These are phyloP conservation scores for Purpureocillium takamizusanense DNA, from an alignment of 2,329 filamentous ascomycete species.

Conservation along the genomic window DNA sequence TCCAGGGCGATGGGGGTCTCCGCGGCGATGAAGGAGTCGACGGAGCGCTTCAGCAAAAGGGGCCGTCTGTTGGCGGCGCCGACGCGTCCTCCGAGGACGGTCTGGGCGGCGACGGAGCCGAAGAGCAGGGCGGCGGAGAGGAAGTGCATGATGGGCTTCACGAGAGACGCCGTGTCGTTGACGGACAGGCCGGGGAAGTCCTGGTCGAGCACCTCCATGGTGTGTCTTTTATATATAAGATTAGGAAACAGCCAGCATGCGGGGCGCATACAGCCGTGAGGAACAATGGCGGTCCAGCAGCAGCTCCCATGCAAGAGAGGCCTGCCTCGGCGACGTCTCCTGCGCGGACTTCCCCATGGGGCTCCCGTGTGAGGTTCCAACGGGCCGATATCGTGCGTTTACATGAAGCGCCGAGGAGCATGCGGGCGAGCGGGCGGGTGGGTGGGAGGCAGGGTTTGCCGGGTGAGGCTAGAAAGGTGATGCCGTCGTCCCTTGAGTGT, in stretches of 20 bases:
- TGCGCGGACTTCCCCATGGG: no score
- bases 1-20: constrained; percentile 42
- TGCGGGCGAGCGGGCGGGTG: no score
- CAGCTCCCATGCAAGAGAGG: no score
- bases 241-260: neutral
- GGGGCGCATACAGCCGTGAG: neutral
- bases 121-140: constrained; percentile 40
- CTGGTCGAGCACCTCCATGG: constrained; percentile 15
- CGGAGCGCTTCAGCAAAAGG: constrained; percentile 34
- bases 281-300: no score
- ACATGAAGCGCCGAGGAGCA: no score
- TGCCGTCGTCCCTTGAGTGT: no score
- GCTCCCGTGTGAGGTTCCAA: no score
- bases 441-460: no score
- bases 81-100: constrained; percentile 39
- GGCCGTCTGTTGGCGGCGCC: constrained; percentile 11
- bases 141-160: constrained; percentile 39
- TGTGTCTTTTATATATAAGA: constrained; percentile 2
- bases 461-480: no score
- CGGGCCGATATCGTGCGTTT: no score
- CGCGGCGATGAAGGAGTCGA: constrained; percentile 43
- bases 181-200: constrained; percentile 14
- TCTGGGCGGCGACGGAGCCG: constrained; percentile 41
- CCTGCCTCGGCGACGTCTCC: no score
- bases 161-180: constrained; percentile 18